Conservation (phyloP, 2,329 filamentous ascomycete species). For the Fonsecaea pugnacius region DNA sequence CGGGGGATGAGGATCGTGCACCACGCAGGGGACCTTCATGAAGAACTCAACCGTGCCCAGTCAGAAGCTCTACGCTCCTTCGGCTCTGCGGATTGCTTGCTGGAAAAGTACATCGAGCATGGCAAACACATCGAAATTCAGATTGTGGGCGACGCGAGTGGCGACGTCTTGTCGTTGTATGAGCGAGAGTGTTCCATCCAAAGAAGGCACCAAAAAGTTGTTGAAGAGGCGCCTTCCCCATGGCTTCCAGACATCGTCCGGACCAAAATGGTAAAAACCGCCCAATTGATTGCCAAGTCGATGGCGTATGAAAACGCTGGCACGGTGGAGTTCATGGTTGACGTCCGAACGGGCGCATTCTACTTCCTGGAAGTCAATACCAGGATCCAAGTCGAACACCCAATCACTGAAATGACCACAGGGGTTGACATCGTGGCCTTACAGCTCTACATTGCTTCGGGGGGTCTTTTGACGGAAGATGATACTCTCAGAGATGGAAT, state of each 20-base stretch:
- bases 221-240: constrained; percentile 53
- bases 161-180: constrained; percentile 48
- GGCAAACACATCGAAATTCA: constrained; percentile 58
- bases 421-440: constrained; percentile 47
- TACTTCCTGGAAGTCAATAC: constrained; percentile 58
- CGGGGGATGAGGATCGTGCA: constrained; percentile 50
- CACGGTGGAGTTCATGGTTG: constrained; percentile 54
- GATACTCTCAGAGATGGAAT: constrained; percentile 30
- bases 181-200: constrained; percentile 60
- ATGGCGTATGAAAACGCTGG: constrained; percentile 50
- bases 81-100: constrained; percentile 47
- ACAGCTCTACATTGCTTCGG: constrained; percentile 46
- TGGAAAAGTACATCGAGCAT: constrained; percentile 50
- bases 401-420: constrained; percentile 48
- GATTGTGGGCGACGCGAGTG: constrained; percentile 53
- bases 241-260: constrained; percentile 42
- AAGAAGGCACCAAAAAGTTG: constrained; percentile 56
- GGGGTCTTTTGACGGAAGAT: constrained; percentile 38
- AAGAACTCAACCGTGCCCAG: constrained; percentile 46
- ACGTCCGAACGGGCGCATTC: constrained; percentile 44
- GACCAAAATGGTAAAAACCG: constrained; percentile 44
- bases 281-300: constrained; percentile 43
- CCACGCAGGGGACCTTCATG: constrained; percentile 39
- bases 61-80: constrained; percentile 50
- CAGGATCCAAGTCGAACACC: constrained; percentile 57